These are phyloP conservation scores for Geotrichum ghanense DNA, from an alignment of 805 yeast genomes.

Conservation along the genomic window DNA sequence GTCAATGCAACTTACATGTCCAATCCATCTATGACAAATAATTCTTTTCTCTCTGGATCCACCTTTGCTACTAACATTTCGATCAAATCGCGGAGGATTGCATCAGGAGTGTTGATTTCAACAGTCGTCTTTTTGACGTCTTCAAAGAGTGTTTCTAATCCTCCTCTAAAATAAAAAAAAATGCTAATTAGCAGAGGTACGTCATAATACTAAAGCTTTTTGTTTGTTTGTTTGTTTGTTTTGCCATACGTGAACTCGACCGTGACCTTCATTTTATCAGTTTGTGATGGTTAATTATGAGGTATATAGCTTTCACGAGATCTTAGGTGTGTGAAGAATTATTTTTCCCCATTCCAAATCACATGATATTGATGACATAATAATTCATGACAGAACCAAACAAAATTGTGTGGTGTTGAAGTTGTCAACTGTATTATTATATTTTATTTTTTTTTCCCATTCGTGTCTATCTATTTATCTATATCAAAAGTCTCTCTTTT, in stretches of 20 bases:
- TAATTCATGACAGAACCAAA: background rate
- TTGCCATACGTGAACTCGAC: conserved; percentile 22
- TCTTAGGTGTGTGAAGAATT: background rate
- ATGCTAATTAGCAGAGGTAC: conserved; percentile 1
- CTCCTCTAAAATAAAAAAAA: conserved; percentile 43
- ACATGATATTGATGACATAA: background rate
- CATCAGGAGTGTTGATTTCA: conserved; percentile 22
- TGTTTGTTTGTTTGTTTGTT: background rate
- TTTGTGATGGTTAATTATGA: background rate
- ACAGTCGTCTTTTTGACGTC: conserved; percentile 45
- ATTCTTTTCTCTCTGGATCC: background rate
- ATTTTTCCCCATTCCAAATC: background rate
- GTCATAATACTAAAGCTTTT: background rate
- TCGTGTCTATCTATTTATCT: too few relatives aligned
- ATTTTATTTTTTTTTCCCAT: too few relatives aligned
- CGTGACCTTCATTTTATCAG: conserved; percentile 13
- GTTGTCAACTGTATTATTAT: too few relatives aligned
- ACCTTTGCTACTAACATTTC: background rate
- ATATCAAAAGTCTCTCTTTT: too few relatives aligned
- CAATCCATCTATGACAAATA: background rate
- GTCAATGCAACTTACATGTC: background rate
- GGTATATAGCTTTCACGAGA: background rate
- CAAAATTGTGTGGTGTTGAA: background rate
- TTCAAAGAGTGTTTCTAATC: conserved; percentile 68
- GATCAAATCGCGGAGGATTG: conserved; percentile 23